Conservation (phyloP, 2,329 filamentous ascomycete species). For the Pestalotiopsis sp. region DNA sequence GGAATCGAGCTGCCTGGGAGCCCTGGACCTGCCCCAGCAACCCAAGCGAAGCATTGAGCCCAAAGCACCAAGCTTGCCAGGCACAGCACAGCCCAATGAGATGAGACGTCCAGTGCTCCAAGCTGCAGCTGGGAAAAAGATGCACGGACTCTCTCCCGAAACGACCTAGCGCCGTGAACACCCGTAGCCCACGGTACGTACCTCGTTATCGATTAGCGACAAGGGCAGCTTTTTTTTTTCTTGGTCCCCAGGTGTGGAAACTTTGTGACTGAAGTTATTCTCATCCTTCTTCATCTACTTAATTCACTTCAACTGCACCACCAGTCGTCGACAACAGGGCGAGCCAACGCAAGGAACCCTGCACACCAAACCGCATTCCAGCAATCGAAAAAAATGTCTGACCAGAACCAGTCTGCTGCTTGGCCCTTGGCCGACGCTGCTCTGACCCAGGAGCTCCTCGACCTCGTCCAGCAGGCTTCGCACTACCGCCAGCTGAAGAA, state of each 20-base stretch:
- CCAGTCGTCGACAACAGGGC: slow-evolving; percentile 44
- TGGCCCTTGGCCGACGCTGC: slow-evolving; percentile 6
- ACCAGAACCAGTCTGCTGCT: slow-evolving; percentile 24
- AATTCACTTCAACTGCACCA: slow-evolving; percentile 12
- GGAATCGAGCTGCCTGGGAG: not conserved
- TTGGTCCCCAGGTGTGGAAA: not conserved
- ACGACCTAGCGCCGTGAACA: not conserved
- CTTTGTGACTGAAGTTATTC: not conserved
- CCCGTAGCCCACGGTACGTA: not conserved
- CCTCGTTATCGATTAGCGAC: not conserved
- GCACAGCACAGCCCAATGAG: not conserved
- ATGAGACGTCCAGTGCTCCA: not conserved
- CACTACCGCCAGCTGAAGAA: slow-evolving; percentile 82
- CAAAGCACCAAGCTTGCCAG: not conserved
- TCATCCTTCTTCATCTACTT: slow-evolving; percentile 9
- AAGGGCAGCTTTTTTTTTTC: not conserved
- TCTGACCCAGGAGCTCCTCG: slow-evolving; percentile 65
- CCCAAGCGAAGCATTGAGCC: too few species aligned
- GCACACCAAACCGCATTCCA: slow-evolving; percentile 24
- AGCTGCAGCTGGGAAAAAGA: not conserved
- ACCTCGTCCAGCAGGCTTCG: slow-evolving; percentile 73
- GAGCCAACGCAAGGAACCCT: slow-evolving; percentile 67
- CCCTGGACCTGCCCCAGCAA: too few species aligned
- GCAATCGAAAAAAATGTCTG: slow-evolving; percentile 25
- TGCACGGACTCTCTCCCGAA: not conserved